Base-by-base conservation (phyloP, 192 early-diverging fungal species). In the Dispira simplex region DNA sequence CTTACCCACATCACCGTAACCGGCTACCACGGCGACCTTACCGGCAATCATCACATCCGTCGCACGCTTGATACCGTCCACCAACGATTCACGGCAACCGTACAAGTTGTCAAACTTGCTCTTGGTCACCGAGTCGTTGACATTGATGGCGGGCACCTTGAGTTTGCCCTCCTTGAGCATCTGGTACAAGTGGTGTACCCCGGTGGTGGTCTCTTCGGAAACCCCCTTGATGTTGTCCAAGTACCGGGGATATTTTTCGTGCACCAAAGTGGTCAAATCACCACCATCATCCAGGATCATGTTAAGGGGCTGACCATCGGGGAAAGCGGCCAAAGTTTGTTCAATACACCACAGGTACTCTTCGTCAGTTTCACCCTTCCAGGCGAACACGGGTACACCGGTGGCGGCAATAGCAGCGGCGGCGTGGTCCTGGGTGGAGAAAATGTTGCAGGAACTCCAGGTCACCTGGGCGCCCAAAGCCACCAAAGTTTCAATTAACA, bases 1-100 rank as follows among this genome's bases (percentile, higher is more conserved):
- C 89, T 98, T 98, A 77, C 95, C 95, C 75, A 98, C 95, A 80
- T 98, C 95, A 79, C 95, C 95, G 88, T 96, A 98, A 75, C 95
- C 93, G 72, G 92, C 93, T 71, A 96, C 93, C 64, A 96, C 89
- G 63, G 91, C 82, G 56, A 98, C 89, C 86, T 98, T 98, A 66
- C 95, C 95, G 71, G 95, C 95, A 77, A 98, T 98, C 93, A 96
- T 95, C 73, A 98, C 95, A 73, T 98, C 95, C 72, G 95, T 98
- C 72, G 95, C 95, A 75, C 95, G 88, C 94, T 97, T 98, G 85
- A 95, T 98, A 73, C 95, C 95, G 80, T 98, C 95, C 66, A 98
- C 89, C 69, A 98, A 83, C 44, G 93, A 95, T 84, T 98, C 95
- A 74, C 95, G 90, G 90, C 95, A 98, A 68, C 95, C 95, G 83